Conservation (phyloP, 2,329 filamentous ascomycete species). For the Chaetomium olivaceum region DNA sequence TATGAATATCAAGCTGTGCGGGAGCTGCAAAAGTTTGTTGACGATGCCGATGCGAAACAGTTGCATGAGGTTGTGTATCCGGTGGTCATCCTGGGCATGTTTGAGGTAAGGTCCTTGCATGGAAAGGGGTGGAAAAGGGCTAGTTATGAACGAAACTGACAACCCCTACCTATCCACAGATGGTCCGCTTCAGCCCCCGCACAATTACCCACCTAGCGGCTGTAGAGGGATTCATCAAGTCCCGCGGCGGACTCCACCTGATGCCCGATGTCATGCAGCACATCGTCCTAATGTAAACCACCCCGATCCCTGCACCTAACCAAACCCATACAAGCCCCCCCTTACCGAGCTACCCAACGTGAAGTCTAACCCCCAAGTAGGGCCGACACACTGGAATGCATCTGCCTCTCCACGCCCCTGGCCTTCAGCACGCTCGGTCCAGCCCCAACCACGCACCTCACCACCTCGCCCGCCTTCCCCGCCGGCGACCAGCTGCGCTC, state of each 20-base stretch:
- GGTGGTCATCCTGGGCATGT: constrained; percentile 8
- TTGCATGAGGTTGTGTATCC: constrained; percentile 12
- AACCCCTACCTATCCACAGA: background rate
- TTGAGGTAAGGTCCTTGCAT: background rate
- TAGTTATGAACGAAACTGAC: background rate
- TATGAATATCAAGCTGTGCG: constrained; percentile 8
- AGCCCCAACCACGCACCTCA: background rate
- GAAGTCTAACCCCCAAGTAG: background rate
- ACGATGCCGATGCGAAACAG: background rate
- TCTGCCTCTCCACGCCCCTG: background rate
- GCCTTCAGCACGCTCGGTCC: background rate
- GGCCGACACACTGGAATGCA: constrained; percentile 6
- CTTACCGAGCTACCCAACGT: background rate
- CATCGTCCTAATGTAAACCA: constrained; percentile 4
- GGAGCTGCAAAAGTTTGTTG: constrained; percentile 5
- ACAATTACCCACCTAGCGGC: constrained; percentile 3
- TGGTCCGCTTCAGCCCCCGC: constrained; percentile 7
- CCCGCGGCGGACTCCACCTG: constrained; percentile 2
- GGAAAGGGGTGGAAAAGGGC: background rate
- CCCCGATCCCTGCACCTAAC: too few species aligned
- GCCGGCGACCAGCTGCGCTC: background rate
- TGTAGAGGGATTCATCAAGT: constrained; percentile 4
- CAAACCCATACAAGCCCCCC: too few species aligned
- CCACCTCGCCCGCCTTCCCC: background rate
- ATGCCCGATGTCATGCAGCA: constrained; percentile 16